Conservation (phyloP, 2,329 filamentous ascomycete genomes). For the Hymenoscyphus scutula region DNA sequence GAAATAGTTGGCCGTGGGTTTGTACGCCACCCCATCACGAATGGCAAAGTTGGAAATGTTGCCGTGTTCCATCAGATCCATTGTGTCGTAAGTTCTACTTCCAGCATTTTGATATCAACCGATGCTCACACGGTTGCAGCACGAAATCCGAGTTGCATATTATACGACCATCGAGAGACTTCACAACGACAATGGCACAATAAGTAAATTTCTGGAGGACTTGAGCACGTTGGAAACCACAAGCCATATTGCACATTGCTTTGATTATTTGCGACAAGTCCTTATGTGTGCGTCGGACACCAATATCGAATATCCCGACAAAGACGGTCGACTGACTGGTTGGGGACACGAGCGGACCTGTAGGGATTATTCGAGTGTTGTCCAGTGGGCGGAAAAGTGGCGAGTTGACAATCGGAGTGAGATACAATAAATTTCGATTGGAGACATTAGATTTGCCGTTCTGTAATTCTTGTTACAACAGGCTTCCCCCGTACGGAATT, state of each 20-base stretch:
- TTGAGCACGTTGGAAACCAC: conserved; percentile 3
- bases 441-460: background rate
- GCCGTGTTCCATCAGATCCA: conserved; percentile 7
- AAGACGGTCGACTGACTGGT: conserved; percentile 4
- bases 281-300: conserved; percentile 8
- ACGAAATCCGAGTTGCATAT: conserved; percentile 9
- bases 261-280: conserved; percentile 5
- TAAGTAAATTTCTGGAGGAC: background rate
- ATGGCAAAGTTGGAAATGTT: conserved; percentile 2
- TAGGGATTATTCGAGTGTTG: conserved; percentile 7
- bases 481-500: background rate
- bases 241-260: conserved; percentile 6
- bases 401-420: conserved; percentile 2
- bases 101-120: background rate
- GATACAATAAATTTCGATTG: background rate
- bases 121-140: background rate
- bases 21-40: conserved; percentile 1
- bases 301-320: conserved; percentile 3
- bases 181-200: background rate
- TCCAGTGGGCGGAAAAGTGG: conserved; percentile 5
- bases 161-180: conserved; percentile 1
- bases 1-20: conserved; percentile 4
- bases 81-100: background rate
- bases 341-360: conserved; percentile 1
- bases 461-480: background rate